Evolutionary conservation across 768 basidiomycete species (phyloP).

Genomic region (Suillus ampliporus): DNA sequence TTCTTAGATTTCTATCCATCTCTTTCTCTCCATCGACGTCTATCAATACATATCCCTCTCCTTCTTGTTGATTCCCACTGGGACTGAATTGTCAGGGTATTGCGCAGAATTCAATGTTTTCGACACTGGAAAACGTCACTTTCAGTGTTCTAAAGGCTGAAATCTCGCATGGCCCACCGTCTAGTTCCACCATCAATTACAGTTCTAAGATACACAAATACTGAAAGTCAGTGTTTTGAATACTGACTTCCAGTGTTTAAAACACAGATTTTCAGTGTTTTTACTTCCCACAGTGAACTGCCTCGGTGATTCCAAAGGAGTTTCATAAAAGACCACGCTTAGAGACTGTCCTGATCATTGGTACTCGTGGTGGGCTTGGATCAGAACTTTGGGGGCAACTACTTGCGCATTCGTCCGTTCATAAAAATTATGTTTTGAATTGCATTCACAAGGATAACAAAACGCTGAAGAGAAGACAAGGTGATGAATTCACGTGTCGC

Average conservation of each 20-base stretch:
- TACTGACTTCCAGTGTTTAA: too few species aligned
- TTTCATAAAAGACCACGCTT: not conserved
- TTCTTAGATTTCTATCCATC: not conserved
- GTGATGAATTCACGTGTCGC: constrained; percentile 41
- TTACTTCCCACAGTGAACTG: too few species aligned
- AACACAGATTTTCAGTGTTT: too few species aligned
- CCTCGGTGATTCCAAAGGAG: not conserved
- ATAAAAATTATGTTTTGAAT: constrained; percentile 37
- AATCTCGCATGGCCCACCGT: too few species aligned
- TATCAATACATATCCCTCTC: not conserved
- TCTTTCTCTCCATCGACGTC: not conserved
- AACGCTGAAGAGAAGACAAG: constrained; percentile 34
- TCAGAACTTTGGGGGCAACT: constrained; percentile 37
- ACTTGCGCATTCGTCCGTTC: constrained; percentile 21
- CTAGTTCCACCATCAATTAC: too few species aligned
- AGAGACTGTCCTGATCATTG: constrained; percentile 40
- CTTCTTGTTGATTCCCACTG: too few species aligned
- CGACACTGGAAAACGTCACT: too few species aligned
- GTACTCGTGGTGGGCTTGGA: constrained; percentile 46
- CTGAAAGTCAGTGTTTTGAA: too few species aligned
- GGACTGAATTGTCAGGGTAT: too few species aligned
- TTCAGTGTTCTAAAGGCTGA: too few species aligned
- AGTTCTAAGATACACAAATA: too few species aligned
- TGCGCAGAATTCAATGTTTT: too few species aligned
- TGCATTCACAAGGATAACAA: constrained; percentile 18